Percentiles rank a stretch among this genome's conserved stretches.
Conservation (phyloP, 768 basidiomycete genomes). For the Daedaleopsis sinensis region DNA sequence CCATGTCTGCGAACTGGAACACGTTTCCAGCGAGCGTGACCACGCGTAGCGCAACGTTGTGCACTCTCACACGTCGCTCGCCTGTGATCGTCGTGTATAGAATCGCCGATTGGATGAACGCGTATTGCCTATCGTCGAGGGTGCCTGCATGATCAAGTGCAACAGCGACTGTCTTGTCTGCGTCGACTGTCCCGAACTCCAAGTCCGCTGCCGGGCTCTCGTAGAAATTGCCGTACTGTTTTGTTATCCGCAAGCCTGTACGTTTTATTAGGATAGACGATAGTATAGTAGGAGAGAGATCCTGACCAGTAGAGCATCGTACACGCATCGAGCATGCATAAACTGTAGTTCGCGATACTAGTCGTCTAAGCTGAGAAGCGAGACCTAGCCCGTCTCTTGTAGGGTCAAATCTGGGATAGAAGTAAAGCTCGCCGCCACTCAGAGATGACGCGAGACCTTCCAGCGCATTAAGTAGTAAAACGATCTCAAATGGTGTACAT, state of each 20-base stretch:
- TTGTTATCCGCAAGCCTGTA: slow-evolving; percentile 63
- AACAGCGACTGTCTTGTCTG: slow-evolving; percentile 79
- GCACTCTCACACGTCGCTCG: slow-evolving; percentile 78
- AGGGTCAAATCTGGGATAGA: slow-evolving; percentile 86
- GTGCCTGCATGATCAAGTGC: slow-evolving; percentile 71
- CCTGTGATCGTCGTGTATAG: slow-evolving; percentile 83
- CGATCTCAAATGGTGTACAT: background rate
- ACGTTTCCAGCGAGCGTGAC: slow-evolving; percentile 87
- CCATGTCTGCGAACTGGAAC: slow-evolving; percentile 90
- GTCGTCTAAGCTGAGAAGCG: slow-evolving; percentile 72
- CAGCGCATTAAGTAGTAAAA: slow-evolving; percentile 7
- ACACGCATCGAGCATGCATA: slow-evolving; percentile 83
- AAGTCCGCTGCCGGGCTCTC: slow-evolving; percentile 71
- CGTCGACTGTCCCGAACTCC: slow-evolving; percentile 77
- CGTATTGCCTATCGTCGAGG: slow-evolving; percentile 72
- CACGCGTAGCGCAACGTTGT: slow-evolving; percentile 85
- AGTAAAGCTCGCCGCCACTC: slow-evolving; percentile 91
- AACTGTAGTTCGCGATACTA: slow-evolving; percentile 69
- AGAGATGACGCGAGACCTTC: slow-evolving; percentile 67
- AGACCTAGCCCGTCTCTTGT: slow-evolving; percentile 65
- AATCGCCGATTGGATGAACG: slow-evolving; percentile 83
- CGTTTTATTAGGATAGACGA: background rate
- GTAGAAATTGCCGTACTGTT: slow-evolving; percentile 76
- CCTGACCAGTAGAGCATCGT: slow-evolving; percentile 81
- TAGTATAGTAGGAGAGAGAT: slow-evolving; percentile 3